Percentiles rank a stretch among this genome's conserved stretches.
phyloP scores from a whole-genome alignment of 257 asterid genomes.

The Catharanthus roseus region DNA sequence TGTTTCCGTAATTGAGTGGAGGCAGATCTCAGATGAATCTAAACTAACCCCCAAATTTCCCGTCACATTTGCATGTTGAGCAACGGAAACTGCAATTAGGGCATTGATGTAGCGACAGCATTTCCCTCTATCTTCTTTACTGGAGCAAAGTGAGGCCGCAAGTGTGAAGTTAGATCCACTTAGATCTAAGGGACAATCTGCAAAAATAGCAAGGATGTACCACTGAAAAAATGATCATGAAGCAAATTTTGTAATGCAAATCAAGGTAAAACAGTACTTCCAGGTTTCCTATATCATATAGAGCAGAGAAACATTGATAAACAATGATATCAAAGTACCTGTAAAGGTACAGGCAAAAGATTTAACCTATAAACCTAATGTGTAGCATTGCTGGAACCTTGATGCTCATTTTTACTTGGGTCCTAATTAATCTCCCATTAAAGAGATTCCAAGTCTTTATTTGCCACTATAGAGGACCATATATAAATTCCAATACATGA shows the following conservation, averaged over 20 bases:
- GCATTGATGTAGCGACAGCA: constrained; percentile 94
- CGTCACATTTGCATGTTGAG: constrained; percentile 67
- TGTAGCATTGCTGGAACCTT: neutral
- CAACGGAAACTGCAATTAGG: constrained; percentile 66
- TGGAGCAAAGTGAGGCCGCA: constrained; percentile 77
- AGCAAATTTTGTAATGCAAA: neutral
- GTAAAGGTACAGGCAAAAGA: too few species aligned
- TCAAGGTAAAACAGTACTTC: neutral
- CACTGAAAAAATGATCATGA: neutral
- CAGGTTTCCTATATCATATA: neutral
- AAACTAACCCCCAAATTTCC: constrained; percentile 59
- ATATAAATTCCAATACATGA: neutral
- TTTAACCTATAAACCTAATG: neutral
- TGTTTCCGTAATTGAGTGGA: constrained; percentile 49
- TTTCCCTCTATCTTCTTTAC: constrained; percentile 51
- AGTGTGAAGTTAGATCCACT: constrained; percentile 64
- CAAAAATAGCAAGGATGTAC: constrained; percentile 23
- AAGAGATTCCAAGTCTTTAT: neutral
- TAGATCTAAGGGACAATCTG: constrained; percentile 90
- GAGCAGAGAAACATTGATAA: neutral
- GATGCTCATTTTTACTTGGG: neutral
- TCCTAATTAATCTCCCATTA: neutral
- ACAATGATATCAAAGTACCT: neutral
- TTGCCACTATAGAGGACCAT: neutral
- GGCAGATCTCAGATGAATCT: constrained; percentile 55